Evolutionary conservation across 2,329 filamentous ascomycete genomes (phyloP).

Genomic region (Fusarium irregulare): DNA sequence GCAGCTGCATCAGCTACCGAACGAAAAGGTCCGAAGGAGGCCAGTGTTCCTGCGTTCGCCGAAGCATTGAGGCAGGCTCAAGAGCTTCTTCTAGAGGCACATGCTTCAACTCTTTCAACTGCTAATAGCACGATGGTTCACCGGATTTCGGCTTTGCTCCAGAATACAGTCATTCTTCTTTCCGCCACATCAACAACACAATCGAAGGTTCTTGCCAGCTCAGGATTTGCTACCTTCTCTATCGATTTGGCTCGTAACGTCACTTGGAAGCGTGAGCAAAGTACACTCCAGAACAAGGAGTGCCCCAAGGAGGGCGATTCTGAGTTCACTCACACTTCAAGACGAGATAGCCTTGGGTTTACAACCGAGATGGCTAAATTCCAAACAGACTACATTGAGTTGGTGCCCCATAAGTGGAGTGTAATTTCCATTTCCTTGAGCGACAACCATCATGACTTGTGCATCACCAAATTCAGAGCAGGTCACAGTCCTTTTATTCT

Average conservation of each 20-base stretch:
- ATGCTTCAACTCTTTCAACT: slow-evolving; percentile 65
- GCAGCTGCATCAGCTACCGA: slow-evolving; percentile 28
- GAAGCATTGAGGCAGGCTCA: slow-evolving; percentile 73
- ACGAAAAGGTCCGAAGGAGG: slow-evolving; percentile 49
- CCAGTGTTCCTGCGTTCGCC: slow-evolving; percentile 59
- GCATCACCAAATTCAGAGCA: slow-evolving; percentile 85
- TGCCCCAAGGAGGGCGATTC: slow-evolving; percentile 5
- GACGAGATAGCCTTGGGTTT: slow-evolving; percentile 59
- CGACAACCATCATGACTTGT: slow-evolving; percentile 84
- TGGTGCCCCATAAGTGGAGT: slow-evolving; percentile 85
- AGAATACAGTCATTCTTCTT: slow-evolving; percentile 73
- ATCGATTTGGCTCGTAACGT: slow-evolving; percentile 78
- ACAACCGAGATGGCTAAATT: slow-evolving; percentile 71
- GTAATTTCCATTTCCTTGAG: slow-evolving; percentile 87
- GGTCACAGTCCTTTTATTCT: slow-evolving; percentile 85
- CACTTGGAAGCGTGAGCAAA: slow-evolving; percentile 73
- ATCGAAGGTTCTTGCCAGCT: slow-evolving; percentile 59
- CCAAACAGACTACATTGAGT: slow-evolving; percentile 84
- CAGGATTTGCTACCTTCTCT: slow-evolving; percentile 70
- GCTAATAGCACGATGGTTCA: slow-evolving; percentile 71
- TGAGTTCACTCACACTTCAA: slow-evolving; percentile 30
- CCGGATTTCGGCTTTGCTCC: slow-evolving; percentile 70
- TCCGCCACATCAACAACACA: slow-evolving; percentile 68
- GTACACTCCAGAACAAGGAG: slow-evolving; percentile 60
- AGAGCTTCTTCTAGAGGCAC: slow-evolving; percentile 72